Evolutionary conservation across 352 stramenopile species (phyloP).

Genomic region (Phytopythium aichiense): DNA sequence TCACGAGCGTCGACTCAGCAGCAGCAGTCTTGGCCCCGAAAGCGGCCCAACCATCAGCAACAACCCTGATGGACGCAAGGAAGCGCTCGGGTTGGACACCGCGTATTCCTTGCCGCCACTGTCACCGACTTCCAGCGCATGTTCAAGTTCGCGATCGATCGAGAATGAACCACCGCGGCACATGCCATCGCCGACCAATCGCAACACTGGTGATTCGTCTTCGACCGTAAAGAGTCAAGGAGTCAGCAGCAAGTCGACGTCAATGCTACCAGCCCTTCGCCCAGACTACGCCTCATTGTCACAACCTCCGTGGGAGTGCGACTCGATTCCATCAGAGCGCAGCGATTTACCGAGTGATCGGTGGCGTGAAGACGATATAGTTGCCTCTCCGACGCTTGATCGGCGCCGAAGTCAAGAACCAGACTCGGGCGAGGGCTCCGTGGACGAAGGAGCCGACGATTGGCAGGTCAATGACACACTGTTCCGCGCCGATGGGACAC

Average conservation of each 20-base stretch:
- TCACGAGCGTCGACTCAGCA: background rate
- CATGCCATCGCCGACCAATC: background rate
- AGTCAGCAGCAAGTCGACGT: slow-evolving; percentile 7
- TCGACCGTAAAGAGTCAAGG: slow-evolving; percentile 3
- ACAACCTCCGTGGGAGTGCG: slow-evolving; percentile 54
- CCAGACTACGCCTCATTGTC: slow-evolving; percentile 22
- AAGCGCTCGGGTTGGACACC: no score
- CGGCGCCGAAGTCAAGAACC: slow-evolving; percentile 12
- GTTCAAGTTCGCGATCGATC: slow-evolving; percentile 34
- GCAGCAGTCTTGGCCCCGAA: background rate
- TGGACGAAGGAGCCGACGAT: slow-evolving; percentile 31
- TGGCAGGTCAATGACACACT: slow-evolving; percentile 76
- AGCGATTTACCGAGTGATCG: slow-evolving; percentile 42
- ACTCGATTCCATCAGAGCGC: slow-evolving; percentile 47
- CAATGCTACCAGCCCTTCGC: slow-evolving; percentile 26
- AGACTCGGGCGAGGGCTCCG: background rate
- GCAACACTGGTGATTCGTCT: slow-evolving; percentile 1
- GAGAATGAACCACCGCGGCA: slow-evolving; percentile 14
- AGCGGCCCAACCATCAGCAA: background rate
- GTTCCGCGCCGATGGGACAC: slow-evolving; percentile 85
- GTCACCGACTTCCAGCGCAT: slow-evolving; percentile 27
- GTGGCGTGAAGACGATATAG: slow-evolving; percentile 20
- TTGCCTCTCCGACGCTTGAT: slow-evolving; percentile 3
- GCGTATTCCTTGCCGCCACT: slow-evolving; percentile 17
- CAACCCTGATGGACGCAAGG: background rate